These are phyloP conservation scores for Alternaria sp. DNA, from an alignment of 2,329 filamentous ascomycete species.

Conservation along the genomic window DNA sequence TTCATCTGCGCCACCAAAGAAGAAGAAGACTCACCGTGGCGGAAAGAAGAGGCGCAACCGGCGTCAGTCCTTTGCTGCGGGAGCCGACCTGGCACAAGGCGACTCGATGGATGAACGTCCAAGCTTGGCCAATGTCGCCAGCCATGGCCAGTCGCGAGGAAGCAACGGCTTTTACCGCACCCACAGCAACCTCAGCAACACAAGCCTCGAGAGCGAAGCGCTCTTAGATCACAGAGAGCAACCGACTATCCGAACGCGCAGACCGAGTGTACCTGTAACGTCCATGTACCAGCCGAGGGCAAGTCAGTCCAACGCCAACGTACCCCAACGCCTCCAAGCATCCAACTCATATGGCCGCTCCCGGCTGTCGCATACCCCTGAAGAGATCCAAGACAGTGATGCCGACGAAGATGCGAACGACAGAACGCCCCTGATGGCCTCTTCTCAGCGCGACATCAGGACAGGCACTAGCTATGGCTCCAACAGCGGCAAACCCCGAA, in stretches of 20 bases:
- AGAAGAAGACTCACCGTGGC: constrained; percentile 78
- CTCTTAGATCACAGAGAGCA: constrained; percentile 83
- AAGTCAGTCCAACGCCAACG: constrained; percentile 32
- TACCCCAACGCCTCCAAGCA: constrained; percentile 32
- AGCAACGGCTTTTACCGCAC: constrained; percentile 64
- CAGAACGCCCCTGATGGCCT: constrained; percentile 63
- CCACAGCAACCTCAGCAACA: constrained; percentile 73
- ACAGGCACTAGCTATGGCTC: constrained; percentile 48
- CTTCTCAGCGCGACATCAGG: constrained; percentile 47
- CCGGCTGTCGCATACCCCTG: constrained; percentile 42
- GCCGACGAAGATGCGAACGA: constrained; percentile 59
- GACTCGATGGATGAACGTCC: constrained; percentile 63
- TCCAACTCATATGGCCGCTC: constrained; percentile 33
- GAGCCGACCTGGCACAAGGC: constrained; percentile 62
- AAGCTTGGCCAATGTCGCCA: constrained; percentile 51
- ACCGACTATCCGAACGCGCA: constrained; percentile 51
- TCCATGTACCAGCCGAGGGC: constrained; percentile 40
- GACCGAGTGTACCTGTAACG: constrained; percentile 55
- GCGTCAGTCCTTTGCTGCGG: constrained; percentile 79
- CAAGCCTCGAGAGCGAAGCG: constrained; percentile 88
- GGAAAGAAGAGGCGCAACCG: constrained; percentile 80
- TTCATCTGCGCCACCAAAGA: constrained; percentile 43
- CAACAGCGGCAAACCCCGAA: constrained; percentile 43
- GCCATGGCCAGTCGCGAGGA: constrained; percentile 43
- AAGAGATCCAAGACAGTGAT: constrained; percentile 55